Percentiles rank a stretch among this genome's conserved stretches.
Conservation (phyloP, 352 stramenopile species). For the Thalassiosira oceanica region DNA sequence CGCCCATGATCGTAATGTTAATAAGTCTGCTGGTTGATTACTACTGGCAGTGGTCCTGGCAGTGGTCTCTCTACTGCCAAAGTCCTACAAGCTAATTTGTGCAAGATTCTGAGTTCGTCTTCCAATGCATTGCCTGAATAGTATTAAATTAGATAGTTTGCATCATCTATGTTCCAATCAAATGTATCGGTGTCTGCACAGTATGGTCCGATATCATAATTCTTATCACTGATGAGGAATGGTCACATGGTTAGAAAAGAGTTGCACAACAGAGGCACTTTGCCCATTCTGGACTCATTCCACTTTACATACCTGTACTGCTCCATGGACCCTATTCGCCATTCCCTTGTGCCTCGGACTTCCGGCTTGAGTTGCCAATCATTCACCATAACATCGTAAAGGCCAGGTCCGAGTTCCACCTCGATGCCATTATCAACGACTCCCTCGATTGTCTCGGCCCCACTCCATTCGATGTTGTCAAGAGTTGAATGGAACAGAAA, state of each 20-base stretch:
- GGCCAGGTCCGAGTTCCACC: conserved; percentile 14
- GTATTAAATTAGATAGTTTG: conserved; percentile 38
- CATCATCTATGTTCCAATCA: conserved; percentile 47
- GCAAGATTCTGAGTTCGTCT: too few species aligned
- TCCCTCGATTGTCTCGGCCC: not conserved
- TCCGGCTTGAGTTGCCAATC: conserved; percentile 39
- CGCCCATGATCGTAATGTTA: too few species aligned
- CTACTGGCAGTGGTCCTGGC: too few species aligned
- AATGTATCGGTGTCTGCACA: conserved; percentile 28
- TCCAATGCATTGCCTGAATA: not conserved
- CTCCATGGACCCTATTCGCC: conserved; percentile 27
- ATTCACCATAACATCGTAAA: conserved; percentile 43
- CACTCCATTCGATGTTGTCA: conserved; percentile 17
- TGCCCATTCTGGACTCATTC: not conserved
- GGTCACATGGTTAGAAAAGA: too few species aligned
- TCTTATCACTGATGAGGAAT: too few species aligned
- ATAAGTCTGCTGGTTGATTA: too few species aligned
- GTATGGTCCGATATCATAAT: conserved; percentile 32
- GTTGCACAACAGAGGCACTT: too few species aligned
- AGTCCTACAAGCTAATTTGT: too few species aligned
- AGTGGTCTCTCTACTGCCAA: too few species aligned
- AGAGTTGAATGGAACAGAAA: conserved; percentile 16
- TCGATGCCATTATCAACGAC: conserved; percentile 13
- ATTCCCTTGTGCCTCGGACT: conserved; percentile 16
- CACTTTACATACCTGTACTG: too few species aligned